These are phyloP conservation scores for Colletotrichum abscissum DNA, from an alignment of 2,329 filamentous ascomycete species.

Conservation along the genomic window DNA sequence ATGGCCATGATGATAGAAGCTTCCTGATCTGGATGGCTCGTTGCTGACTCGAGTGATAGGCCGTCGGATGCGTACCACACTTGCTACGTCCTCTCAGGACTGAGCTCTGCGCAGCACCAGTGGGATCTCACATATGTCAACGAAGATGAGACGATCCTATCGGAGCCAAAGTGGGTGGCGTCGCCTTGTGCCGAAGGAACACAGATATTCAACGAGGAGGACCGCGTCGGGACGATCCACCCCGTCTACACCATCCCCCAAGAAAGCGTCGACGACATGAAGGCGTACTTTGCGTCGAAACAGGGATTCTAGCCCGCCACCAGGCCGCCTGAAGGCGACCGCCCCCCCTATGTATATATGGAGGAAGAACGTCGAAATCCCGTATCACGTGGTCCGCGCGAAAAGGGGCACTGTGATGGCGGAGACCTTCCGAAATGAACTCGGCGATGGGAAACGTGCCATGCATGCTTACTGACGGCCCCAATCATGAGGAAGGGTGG, in stretches of 20 bases:
- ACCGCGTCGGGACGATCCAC: conserved; percentile 78
- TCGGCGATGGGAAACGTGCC: not conserved
- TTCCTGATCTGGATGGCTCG: not conserved
- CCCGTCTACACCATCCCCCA: conserved; percentile 89
- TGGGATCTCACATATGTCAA: conserved; percentile 56
- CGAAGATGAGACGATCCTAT: conserved; percentile 46
- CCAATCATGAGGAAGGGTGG: not conserved
- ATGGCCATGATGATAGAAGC: conserved; percentile 37
- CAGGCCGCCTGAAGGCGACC: conserved; percentile 28
- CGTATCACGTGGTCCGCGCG: conserved; percentile 21
- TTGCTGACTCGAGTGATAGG: conserved; percentile 52
- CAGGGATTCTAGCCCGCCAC: conserved; percentile 59
- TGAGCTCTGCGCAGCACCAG: conserved; percentile 84
- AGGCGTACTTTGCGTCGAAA: conserved; percentile 72
- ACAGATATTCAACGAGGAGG: conserved; percentile 76
- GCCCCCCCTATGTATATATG: conserved; percentile 11
- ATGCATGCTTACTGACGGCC: not conserved
- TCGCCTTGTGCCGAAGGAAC: conserved; percentile 61
- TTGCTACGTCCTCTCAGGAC: conserved; percentile 88
- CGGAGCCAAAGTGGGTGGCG: conserved; percentile 57
- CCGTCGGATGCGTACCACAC: conserved; percentile 90
- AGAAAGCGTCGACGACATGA: conserved; percentile 72
- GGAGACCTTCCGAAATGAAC: conserved; percentile 11
- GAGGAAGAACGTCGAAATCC: not conserved
- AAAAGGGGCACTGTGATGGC: not conserved